Conservation (phyloP, 257 asterid species). For the Eustoma russellianum region DNA sequence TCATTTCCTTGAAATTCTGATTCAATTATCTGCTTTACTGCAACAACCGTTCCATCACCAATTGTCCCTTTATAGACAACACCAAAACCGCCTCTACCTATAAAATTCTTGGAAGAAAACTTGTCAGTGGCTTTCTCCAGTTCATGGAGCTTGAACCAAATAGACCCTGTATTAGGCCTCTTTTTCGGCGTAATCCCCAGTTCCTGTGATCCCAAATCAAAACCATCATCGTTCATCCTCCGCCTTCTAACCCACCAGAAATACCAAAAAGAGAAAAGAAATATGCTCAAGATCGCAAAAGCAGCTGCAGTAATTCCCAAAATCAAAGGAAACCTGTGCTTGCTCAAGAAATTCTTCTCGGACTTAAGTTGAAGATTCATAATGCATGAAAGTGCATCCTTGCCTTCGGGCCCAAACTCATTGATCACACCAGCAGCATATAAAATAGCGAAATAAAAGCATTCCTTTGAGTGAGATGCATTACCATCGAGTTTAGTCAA, state of each 20-base stretch:
- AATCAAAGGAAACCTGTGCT: slow-evolving; percentile 24
- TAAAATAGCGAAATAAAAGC: slow-evolving; percentile 54
- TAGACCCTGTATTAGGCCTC: slow-evolving; percentile 61
- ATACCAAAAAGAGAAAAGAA: slow-evolving; percentile 39
- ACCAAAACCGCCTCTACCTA: slow-evolving; percentile 89
- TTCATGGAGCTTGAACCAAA: slow-evolving; percentile 62
- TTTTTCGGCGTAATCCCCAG: slow-evolving; percentile 31
- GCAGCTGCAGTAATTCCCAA: slow-evolving; percentile 59
- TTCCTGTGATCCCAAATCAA: slow-evolving; percentile 29
- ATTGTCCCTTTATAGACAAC: slow-evolving; percentile 65
- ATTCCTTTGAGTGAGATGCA: slow-evolving; percentile 48
- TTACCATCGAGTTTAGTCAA: slow-evolving; percentile 73
- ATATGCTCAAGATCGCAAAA: slow-evolving; percentile 32
- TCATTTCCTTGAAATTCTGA: slow-evolving; percentile 65
- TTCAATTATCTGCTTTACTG: slow-evolving; percentile 65
- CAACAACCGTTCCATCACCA: slow-evolving; percentile 62
- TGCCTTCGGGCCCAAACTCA: slow-evolving; percentile 64
- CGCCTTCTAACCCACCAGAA: slow-evolving; percentile 48
- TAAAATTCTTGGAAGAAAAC: slow-evolving; percentile 54
- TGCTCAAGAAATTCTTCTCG: slow-evolving; percentile 13
- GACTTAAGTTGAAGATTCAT: slow-evolving; percentile 40
- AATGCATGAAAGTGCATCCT: slow-evolving; percentile 54
- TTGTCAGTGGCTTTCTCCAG: slow-evolving; percentile 65
- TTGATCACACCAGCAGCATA: slow-evolving; percentile 86
- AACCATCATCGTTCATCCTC: slow-evolving; percentile 18